phyloP scores from a whole-genome alignment of 1,139 yeast genomes.

The Pichia cactophila region DNA sequence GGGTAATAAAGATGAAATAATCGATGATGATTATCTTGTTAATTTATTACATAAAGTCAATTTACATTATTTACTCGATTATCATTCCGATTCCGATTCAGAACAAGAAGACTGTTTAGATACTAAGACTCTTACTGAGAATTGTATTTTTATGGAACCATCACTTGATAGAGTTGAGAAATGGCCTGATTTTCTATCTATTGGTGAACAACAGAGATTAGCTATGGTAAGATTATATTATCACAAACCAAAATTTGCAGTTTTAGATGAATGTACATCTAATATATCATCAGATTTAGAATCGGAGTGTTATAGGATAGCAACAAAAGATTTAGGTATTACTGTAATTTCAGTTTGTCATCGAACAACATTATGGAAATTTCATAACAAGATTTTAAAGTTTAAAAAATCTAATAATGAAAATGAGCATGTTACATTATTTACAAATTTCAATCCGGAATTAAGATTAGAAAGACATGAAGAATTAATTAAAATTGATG shows the following conservation, averaged over 20 bases:
- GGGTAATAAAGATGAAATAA: constrained; percentile 21
- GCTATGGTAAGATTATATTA: constrained; percentile 92
- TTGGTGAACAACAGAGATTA: constrained; percentile 88
- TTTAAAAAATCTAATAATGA: constrained; percentile 31
- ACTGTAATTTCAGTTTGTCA: constrained; percentile 88
- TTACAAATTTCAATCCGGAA: constrained; percentile 26
- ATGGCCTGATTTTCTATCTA: constrained; percentile 84
- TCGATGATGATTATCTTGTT: constrained; percentile 55
- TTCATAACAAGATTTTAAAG: constrained; percentile 74
- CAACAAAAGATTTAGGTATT: constrained; percentile 63
- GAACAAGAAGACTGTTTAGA: constrained; percentile 6
- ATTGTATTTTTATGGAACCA: constrained; percentile 13
- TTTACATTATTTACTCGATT: constrained; percentile 43
- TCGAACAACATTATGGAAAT: constrained; percentile 87
- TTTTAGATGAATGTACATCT: constrained; percentile 91
- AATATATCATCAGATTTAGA: constrained; percentile 91
- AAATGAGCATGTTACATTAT: constrained; percentile 17
- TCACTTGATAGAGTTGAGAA: constrained; percentile 59
- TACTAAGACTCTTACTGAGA: not conserved
- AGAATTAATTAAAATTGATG: constrained; percentile 26
- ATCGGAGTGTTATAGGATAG: constrained; percentile 80
- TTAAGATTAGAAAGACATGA: constrained; percentile 26
- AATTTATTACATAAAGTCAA: constrained; percentile 56
- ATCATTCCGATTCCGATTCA: constrained; percentile 12
- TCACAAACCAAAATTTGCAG: constrained; percentile 89